Base-by-base conservation (phyloP, 208 protist genomes). In the Herpetomonas tarakana region DNA sequence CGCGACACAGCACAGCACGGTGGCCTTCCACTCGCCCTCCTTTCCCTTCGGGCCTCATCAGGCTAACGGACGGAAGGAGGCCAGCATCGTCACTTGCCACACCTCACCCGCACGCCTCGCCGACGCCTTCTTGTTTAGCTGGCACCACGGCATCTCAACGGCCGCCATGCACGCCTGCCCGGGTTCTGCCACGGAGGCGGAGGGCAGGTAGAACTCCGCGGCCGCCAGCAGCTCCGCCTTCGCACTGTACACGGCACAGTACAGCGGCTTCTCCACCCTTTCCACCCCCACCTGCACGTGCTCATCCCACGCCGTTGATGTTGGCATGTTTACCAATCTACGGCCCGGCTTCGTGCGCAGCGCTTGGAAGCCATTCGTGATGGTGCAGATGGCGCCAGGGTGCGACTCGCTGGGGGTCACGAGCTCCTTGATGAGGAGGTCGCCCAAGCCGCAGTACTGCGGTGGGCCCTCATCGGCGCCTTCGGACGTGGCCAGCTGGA, bases 331-430 rank as follows among this genome's bases (percentile, higher is more conserved):
- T 54, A 76, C 44, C 52, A 81, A 61, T 53, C 64, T 63, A 2
- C 70, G 63, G 26, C 76, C 67, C 1, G 54, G 56, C 16, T 62
- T 62, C 7, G 71, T 92, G 58, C 74, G 78, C 26, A 92, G 68
- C 41, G 81, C 69, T 60, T 92, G 85, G 64, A 84, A 88, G 25
- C 85, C 81, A 58, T 88, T 91, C 11, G 81, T 81, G 31, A 91
- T 41, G n/a, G 84, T 74, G 44, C 68, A 75, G 21, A 86, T 71
- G 4, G 72, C 68, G 1, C 79, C 76, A 4, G 46, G 21, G 22
- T 74, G 58, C 12, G 41, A 70, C 41, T 65, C 68, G 25, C 66
- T 60, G 1, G 79, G 66, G 9, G 68, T 68, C 22, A 76, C 29
- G 3, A 76, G 71, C 61, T 91, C 80, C 63, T 83, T 80, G 16